A percentile compares a stretch with the other conserved stretches of the same genome.
phyloP scores from a whole-genome alignment of 1,139 yeast genomes.

The Suhomyces coccinellae region DNA sequence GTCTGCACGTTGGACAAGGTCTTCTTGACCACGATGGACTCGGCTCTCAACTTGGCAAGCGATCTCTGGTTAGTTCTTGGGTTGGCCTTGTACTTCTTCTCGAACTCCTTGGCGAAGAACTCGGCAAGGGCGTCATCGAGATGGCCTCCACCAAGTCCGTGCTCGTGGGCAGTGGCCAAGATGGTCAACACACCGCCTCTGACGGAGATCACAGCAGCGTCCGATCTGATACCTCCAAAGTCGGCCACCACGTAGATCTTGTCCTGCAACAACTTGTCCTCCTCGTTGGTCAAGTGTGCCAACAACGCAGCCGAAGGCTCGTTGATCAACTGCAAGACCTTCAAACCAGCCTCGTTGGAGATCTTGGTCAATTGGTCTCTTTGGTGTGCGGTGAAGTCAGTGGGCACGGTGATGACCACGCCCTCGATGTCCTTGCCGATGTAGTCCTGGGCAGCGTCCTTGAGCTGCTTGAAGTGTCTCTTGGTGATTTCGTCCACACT shows the following conservation, averaged over 20 bases:
- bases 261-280: constrained; percentile 62
- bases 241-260: constrained; percentile 90
- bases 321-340: constrained; percentile 81
- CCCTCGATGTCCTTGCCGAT: constrained; percentile 81
- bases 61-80: constrained; percentile 84
- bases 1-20: constrained; percentile 88
- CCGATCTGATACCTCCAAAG: constrained; percentile 95
- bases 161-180: constrained; percentile 82
- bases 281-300: constrained; percentile 63
- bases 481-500: constrained; percentile 75
- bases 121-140: constrained; percentile 81
- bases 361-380: constrained; percentile 62
- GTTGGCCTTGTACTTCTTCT: constrained; percentile 80
- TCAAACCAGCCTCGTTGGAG: constrained; percentile 71
- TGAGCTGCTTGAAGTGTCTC: constrained; percentile 82
- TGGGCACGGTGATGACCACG: constrained; percentile 88
- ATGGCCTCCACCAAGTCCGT: constrained; percentile 82
- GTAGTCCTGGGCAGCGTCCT: constrained; percentile 89
- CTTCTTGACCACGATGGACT: constrained; percentile 83
- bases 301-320: constrained; percentile 93
- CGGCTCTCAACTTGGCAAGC: constrained; percentile 82
- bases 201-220: constrained; percentile 89
- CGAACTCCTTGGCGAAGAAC: constrained; percentile 88
- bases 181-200: constrained; percentile 94
- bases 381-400: constrained; percentile 78